A percentile compares a stretch with the other conserved stretches of the same genome.
Conservation (phyloP, 2,329 filamentous ascomycete genomes). For the Epichloe scottii region DNA sequence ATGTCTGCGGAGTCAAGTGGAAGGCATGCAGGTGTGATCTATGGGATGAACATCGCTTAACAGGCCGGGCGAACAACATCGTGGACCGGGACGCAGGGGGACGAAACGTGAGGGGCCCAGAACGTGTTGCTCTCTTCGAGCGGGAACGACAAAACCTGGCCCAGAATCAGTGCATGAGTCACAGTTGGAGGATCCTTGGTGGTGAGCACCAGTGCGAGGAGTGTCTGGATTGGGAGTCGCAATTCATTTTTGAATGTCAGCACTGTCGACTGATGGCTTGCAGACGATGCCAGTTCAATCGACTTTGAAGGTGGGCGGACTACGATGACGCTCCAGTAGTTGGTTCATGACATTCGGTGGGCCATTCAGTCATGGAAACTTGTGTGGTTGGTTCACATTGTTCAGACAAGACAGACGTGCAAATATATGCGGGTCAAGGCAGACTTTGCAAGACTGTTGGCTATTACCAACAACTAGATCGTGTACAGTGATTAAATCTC, state of each 20-base stretch:
- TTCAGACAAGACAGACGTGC: too few relatives aligned
- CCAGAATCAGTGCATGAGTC: not conserved
- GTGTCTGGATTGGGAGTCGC: constrained; percentile 13
- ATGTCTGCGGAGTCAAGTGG: constrained; percentile 31
- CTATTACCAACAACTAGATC: too few relatives aligned
- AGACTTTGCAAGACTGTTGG: too few relatives aligned
- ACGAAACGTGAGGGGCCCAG: not conserved
- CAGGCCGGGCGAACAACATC: not conserved
- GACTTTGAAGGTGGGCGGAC: not conserved
- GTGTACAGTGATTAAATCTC: too few relatives aligned
- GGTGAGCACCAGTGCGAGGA: constrained; percentile 3
- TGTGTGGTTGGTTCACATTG: too few relatives aligned
- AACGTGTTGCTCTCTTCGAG: not conserved
- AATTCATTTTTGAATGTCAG: constrained; percentile 33
- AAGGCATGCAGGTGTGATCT: constrained; percentile 24
- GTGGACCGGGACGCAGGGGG: not conserved
- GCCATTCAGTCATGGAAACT: too few relatives aligned
- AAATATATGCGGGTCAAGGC: too few relatives aligned
- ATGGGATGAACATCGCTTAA: constrained; percentile 22
- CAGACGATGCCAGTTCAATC: constrained; percentile 22
- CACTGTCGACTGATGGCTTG: constrained; percentile 34
- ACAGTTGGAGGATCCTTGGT: not conserved
- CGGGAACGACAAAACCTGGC: not conserved
- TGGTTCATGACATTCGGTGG: too few relatives aligned
- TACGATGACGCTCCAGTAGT: too few relatives aligned